Evolutionary conservation across 345 rosid genomes (phyloP).

Genomic region (Atalantia buxifolia): DNA sequence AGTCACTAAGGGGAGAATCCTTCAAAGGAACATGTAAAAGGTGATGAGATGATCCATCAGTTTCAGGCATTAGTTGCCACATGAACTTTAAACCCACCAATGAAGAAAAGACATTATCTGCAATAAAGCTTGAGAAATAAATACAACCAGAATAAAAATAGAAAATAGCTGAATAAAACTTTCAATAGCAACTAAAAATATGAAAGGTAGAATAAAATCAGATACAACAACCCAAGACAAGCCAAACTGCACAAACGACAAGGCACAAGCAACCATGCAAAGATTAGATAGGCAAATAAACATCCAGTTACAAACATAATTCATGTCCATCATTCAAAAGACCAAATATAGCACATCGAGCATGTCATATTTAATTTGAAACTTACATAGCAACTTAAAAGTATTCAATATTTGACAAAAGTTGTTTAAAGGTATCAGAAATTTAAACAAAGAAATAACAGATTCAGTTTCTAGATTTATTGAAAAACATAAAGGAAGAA

Average conservation of each 20-base stretch:
- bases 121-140: conserved; percentile 20
- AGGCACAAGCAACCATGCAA: neutral
- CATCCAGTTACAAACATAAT: neutral
- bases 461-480: neutral
- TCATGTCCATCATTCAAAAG: neutral
- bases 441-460: neutral
- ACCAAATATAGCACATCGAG: neutral
- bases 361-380: neutral
- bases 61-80: conserved; percentile 77
- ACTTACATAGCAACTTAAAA: neutral
- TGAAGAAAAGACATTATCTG: conserved; percentile 91
- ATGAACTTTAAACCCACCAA: conserved; percentile 85
- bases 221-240: neutral
- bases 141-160: neutral
- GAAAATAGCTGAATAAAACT: conserved; percentile 3
- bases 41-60: conserved; percentile 56
- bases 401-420: neutral
- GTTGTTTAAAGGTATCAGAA: neutral
- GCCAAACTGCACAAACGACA: neutral
- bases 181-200: neutral
- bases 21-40: conserved; percentile 89
- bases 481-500: neutral
- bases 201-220: neutral
- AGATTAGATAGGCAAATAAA: neutral
- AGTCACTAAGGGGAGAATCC: conserved; percentile 91